Evolutionary conservation across 1,284 basidiomycete genomes (phyloP), one percentile per base, ranked within the genome.

Genomic region (Microbotryum intermedium): DNA sequence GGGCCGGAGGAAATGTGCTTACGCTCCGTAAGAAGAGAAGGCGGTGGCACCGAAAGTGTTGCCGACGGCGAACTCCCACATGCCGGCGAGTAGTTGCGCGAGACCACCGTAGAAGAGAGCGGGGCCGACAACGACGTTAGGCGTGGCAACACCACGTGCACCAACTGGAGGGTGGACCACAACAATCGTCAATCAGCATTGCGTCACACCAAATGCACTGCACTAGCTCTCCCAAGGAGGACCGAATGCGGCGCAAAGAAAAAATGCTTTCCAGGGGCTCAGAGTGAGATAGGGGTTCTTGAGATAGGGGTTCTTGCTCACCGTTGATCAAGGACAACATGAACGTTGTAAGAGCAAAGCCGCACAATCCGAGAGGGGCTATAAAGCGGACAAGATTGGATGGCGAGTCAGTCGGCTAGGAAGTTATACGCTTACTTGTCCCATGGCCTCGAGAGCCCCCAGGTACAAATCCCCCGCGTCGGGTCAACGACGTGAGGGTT

Each of bases 81-180:
- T 78, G 51, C 80, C 80, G 3, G 79, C 80, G 25, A 82, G 74
- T 55, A 82, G 64, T 70, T 82, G 93, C 9, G 82, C 82, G 25
- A 93, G 81, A 63, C 93, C 93, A 60, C 50, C 55, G 43, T 53
- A 83, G 73, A 82, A 86, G 63, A 88, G 74, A 8, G 88, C 87
- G 83, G 92, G 87, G 64, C 88, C 89, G 59, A 92, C 80, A 64
- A 93, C 82, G 57, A 86, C 82, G 71, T 92, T 91, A 78, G 44
- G 83, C 75, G 57, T 78, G 71, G 69, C 71, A 57, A 79, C 73
- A 30, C 72, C 70, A 39, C 76, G 71, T 3, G 75, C 71, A 11
- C 69, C 59, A 53, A 75, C 70, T 67, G 76, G 16, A 39, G 34
- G 34, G 11, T 16, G 34, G 34, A 18, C 34, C 34, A 69, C 73